Evolutionary conservation across 257 asterid genomes (phyloP).

Genomic region (Echium plantagineum): DNA sequence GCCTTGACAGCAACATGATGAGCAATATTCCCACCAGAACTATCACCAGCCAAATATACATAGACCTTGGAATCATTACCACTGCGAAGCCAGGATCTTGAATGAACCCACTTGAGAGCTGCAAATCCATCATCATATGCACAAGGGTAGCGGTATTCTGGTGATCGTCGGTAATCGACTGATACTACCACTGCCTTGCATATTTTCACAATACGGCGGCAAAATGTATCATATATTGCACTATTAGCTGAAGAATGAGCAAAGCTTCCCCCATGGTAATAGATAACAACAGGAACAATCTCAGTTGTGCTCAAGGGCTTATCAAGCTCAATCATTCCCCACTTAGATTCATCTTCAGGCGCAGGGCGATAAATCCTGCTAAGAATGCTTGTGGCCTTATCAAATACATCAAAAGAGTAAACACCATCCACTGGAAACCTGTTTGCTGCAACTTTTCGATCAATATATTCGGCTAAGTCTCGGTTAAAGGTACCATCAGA

Average conservation of each 20-base stretch:
- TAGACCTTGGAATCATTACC: slow-evolving; percentile 26
- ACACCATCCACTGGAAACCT: slow-evolving; percentile 33
- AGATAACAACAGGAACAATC: slow-evolving; percentile 25
- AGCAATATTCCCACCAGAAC: slow-evolving; percentile 34
- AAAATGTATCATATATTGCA: slow-evolving; percentile 36
- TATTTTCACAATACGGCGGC: slow-evolving; percentile 32
- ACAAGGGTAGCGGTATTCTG: slow-evolving; percentile 32
- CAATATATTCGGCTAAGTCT: slow-evolving; percentile 34
- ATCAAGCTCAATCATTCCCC: slow-evolving; percentile 31
- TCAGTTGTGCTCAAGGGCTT: slow-evolving; percentile 29
- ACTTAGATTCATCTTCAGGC: slow-evolving; percentile 20
- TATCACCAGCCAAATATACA: slow-evolving; percentile 31
- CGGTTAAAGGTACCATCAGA: slow-evolving; percentile 41
- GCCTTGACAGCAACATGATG: slow-evolving; percentile 29
- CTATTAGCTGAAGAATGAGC: slow-evolving; percentile 40
- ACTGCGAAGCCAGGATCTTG: slow-evolving; percentile 29
- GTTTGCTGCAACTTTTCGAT: slow-evolving; percentile 27
- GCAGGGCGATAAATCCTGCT: slow-evolving; percentile 29
- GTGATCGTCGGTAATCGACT: slow-evolving; percentile 33
- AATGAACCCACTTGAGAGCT: slow-evolving; percentile 33
- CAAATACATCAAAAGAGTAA: slow-evolving; percentile 36
- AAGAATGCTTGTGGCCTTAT: slow-evolving; percentile 21
- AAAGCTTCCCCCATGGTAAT: slow-evolving; percentile 42
- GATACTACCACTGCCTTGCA: slow-evolving; percentile 36
- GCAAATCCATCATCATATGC: slow-evolving; percentile 43